Percentiles rank a stretch among this genome's conserved stretches.
Conservation (phyloP, 495 filamentous ascomycete species). For the Hypomontagnella submonticulosa region DNA sequence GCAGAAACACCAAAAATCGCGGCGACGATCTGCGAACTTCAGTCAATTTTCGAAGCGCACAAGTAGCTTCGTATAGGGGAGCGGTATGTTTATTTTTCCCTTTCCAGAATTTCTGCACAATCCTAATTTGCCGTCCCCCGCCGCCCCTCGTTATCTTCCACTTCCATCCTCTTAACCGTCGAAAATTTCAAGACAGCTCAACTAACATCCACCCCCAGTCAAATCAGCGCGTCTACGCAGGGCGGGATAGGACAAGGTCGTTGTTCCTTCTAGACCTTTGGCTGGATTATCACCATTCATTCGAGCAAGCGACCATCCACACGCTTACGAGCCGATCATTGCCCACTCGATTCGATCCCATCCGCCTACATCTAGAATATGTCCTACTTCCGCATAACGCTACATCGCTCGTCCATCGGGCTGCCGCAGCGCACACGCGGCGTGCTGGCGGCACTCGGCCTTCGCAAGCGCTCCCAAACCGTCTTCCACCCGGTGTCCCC, state of each 20-base stretch:
- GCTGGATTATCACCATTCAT: neutral
- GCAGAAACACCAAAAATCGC: conserved; percentile 4
- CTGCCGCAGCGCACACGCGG: conserved; percentile 83
- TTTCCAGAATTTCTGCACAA: neutral
- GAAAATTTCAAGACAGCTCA: neutral
- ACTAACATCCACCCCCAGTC: conserved; percentile 10
- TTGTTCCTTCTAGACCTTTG: no score
- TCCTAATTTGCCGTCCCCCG: no score
- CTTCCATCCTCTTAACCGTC: neutral
- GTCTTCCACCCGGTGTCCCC: conserved; percentile 91
- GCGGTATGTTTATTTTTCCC: neutral
- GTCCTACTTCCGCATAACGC: conserved; percentile 95
- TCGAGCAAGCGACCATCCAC: neutral
- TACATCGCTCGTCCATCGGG: conserved; percentile 92
- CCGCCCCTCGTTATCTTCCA: neutral
- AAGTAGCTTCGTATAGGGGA: neutral
- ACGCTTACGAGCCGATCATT: neutral
- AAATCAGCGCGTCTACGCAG: neutral
- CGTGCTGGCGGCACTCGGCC: conserved; percentile 87
- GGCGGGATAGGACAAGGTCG: neutral
- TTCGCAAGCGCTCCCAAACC: conserved; percentile 85
- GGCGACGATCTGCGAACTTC: neutral
- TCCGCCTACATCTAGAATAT: conserved; percentile 59
- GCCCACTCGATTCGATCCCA: neutral
- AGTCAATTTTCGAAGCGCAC: neutral